These are phyloP conservation scores for Rhizodiscina lignyota DNA, from an alignment of 495 filamentous ascomycete genomes.

Conservation along the genomic window DNA sequence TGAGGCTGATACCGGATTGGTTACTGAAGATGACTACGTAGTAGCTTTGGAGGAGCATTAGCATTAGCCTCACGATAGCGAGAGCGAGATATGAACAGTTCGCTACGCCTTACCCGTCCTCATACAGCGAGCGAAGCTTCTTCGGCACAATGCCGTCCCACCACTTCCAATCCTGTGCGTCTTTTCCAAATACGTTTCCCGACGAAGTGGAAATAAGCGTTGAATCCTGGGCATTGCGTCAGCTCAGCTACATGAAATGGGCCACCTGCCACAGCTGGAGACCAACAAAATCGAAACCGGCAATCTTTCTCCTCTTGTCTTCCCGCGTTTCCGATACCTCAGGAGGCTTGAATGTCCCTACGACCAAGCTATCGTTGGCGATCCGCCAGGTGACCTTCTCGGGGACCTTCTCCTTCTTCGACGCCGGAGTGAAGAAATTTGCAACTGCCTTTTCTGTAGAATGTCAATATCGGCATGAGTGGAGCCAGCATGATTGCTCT, in stretches of 20 bases:
- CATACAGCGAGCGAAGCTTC: constrained; percentile 44
- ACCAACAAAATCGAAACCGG: constrained; percentile 79
- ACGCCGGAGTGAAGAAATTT: constrained; percentile 78
- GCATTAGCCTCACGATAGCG: no score
- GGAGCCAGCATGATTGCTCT: constrained; percentile 8
- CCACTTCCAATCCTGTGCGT: constrained; percentile 82
- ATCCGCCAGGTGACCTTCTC: constrained; percentile 60
- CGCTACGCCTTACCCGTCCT: constrained; percentile 52
- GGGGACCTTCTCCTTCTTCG: constrained; percentile 75
- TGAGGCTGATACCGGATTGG: constrained; percentile 63
- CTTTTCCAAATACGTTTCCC: constrained; percentile 58
- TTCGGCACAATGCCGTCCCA: constrained; percentile 61
- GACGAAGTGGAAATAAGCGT: constrained; percentile 70
- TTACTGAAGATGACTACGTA: constrained; percentile 73
- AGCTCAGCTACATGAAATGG: constrained; percentile 1
- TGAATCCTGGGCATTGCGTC: constrained; percentile 43
- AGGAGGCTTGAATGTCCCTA: constrained; percentile 44
- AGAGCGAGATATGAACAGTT: no score
- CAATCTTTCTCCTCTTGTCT: constrained; percentile 39
- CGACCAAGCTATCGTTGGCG: constrained; percentile 50
- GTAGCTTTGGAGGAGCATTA: no score
- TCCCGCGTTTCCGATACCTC: constrained; percentile 20
- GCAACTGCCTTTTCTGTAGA: constrained; percentile 45
- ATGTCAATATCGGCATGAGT: constrained; percentile 1
- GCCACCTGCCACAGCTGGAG: not conserved